phyloP scores from a whole-genome alignment of 1,284 basidiomycete species.

The Ganoderma lingzhi region DNA sequence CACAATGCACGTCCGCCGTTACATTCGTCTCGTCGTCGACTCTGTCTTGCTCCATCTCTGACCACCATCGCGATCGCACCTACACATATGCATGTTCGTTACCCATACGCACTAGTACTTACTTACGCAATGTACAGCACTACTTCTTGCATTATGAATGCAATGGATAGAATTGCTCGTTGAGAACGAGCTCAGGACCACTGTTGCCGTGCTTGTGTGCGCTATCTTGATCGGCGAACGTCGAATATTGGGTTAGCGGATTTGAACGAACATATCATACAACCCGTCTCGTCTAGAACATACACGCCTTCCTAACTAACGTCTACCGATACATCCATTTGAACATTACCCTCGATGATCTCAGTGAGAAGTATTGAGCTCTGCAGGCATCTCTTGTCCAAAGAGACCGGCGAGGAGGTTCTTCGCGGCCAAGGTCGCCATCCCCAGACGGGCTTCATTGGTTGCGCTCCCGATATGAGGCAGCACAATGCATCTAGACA shows the following conservation, averaged over 20 bases:
- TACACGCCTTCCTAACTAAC: neutral
- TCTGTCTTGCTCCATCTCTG: neutral
- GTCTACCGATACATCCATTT: neutral
- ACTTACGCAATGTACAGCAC: constrained; percentile 10
- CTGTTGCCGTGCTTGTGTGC: neutral
- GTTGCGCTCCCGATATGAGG: constrained; percentile 95
- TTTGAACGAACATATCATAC: neutral
- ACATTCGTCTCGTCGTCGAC: neutral
- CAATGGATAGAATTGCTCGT: constrained; percentile 13
- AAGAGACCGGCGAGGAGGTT: constrained; percentile 67
- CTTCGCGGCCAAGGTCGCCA: constrained; percentile 79
- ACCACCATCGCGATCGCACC: neutral
- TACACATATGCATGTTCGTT: constrained; percentile 10
- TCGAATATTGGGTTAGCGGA: neutral
- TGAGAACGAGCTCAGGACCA: neutral
- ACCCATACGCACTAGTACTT: constrained; percentile 12
- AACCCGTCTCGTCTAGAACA: neutral
- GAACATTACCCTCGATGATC: neutral
- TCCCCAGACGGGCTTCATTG: constrained; percentile 81
- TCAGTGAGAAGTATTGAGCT: constrained; percentile 41
- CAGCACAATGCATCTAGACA: constrained; percentile 73
- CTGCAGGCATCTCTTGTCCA: constrained; percentile 62
- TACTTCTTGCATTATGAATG: constrained; percentile 15
- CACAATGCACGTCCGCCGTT: constrained; percentile 5
- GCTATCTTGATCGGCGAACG: neutral